phyloP scores from a whole-genome alignment of 2,329 filamentous ascomycete species.

The Alternaria ventricosa region DNA sequence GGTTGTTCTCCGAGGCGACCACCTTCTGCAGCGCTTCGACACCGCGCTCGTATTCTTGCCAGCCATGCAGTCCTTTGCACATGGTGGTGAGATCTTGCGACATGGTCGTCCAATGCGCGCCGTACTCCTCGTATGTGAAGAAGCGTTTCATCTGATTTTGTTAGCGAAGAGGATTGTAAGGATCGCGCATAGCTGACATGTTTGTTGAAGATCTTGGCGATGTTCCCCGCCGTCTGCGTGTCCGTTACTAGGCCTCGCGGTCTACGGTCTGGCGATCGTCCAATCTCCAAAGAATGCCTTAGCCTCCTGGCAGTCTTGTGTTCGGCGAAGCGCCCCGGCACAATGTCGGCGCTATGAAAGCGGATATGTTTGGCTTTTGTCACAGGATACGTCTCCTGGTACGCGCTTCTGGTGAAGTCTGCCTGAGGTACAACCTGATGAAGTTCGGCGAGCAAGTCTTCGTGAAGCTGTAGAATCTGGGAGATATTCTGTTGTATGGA shows the following conservation, averaged over 20 bases:
- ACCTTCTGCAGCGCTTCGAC: constrained; percentile 82
- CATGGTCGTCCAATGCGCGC: constrained; percentile 86
- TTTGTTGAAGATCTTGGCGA: constrained; percentile 61
- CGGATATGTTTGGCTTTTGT: constrained; percentile 53
- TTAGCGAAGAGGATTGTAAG: constrained; percentile 37
- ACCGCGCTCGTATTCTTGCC: constrained; percentile 82
- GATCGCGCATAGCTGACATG: constrained; percentile 50
- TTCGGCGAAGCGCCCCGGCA: constrained; percentile 47
- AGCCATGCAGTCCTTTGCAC: constrained; percentile 72
- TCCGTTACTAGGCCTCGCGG: constrained; percentile 54
- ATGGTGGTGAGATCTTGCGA: constrained; percentile 75
- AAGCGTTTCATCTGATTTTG: constrained; percentile 74
- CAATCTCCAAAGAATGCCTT: constrained; percentile 56
- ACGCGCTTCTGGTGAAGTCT: constrained; percentile 49
- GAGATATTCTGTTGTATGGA: constrained; percentile 81
- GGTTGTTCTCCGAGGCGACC: constrained; percentile 71
- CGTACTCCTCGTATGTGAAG: constrained; percentile 89
- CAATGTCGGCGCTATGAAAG: constrained; percentile 57
- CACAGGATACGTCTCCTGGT: constrained; percentile 41
- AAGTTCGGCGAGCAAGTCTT: constrained; percentile 77
- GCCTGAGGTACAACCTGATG: constrained; percentile 74
- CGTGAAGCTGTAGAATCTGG: constrained; percentile 82
- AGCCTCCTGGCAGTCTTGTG: constrained; percentile 43
- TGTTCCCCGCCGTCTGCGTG: constrained; percentile 60
- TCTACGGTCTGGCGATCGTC: constrained; percentile 49